Evolutionary conservation across 352 stramenopile species (phyloP).

Genomic region (Globisporangium acanthophoron): DNA sequence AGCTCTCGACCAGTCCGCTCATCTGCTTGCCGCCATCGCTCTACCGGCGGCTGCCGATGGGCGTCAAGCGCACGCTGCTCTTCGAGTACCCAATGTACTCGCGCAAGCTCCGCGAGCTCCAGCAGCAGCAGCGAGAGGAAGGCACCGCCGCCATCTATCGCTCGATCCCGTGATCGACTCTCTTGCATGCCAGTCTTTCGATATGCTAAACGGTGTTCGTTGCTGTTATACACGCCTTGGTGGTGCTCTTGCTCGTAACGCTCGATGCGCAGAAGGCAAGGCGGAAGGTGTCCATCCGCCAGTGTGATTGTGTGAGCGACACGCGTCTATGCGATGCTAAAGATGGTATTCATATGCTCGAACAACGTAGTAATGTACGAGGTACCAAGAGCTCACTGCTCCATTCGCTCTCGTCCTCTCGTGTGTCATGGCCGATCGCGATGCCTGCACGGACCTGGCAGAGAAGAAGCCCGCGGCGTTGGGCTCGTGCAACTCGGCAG

Average conservation of each 20-base stretch:
- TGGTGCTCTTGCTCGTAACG: not conserved
- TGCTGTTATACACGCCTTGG: too few species aligned
- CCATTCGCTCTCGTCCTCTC: too few species aligned
- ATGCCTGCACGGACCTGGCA: not conserved
- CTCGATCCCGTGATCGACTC: conserved; percentile 12
- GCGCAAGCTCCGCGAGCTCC: conserved; percentile 31
- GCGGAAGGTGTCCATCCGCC: too few species aligned
- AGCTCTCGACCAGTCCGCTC: conserved; percentile 50
- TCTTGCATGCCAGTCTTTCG: too few species aligned
- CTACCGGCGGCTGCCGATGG: conserved; percentile 28
- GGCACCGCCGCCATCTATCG: conserved; percentile 19
- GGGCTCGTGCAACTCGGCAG: not conserved
- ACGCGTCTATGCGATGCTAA: too few species aligned
- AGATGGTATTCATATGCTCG: too few species aligned
- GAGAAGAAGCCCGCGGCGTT: not conserved
- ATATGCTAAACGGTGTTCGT: not conserved
- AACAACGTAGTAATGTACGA: too few species aligned
- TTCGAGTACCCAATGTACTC: conserved; percentile 56
- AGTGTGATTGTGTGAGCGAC: too few species aligned
- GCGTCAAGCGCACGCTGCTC: conserved; percentile 41
- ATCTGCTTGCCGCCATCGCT: conserved; percentile 41
- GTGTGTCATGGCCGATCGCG: too few species aligned
- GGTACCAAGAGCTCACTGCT: too few species aligned
- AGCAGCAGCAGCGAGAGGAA: conserved; percentile 10
- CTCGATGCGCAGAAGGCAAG: not conserved